Evolutionary conservation across 1,139 yeast genomes (phyloP), one percentile per base, ranked within the genome.

Genomic region (Sugiyamaella sp.): DNA sequence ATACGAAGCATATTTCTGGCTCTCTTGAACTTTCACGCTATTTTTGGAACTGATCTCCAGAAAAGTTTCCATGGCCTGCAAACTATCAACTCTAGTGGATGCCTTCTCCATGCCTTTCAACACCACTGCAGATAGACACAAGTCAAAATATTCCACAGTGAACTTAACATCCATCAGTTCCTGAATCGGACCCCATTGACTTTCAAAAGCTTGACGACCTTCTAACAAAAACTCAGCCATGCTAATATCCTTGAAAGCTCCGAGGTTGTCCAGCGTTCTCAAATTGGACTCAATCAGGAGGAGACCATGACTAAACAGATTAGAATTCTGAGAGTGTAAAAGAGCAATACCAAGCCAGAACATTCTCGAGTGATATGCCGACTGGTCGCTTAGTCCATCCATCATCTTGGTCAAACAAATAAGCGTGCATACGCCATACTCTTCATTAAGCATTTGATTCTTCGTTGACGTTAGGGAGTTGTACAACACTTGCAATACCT

Each of bases 81-180:
- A 66, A 0, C 93, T 80, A 1, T 76, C 71, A n/a, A 79, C 80
- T 55, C 81, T 80, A 22, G 86, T 77, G 52, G 80, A 81, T 2
- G 91, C 81, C 10, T 81, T 71, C 48, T 81, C 80, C 53, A 88
- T 71, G 0, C 96, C 96, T 63, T 80, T 83, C 1, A 82, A 72
- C 27, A 84, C 71, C 12, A 80, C 67, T 47, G 77, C 75, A 46
- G 83, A 71, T 20, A 88, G 66, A 22, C 82, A 76, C 33, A 78
- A 75, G 52, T 86, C 85, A 62, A 86, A 79, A 63, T 80, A 83
- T 2, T 74, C 74, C 1, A 39, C 55, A 19, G 58, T 54, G 25
- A 86, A 68, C 21, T 69, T 64, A 25, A 82, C 66, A 2, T 72
- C 74, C 48, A 78, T 78, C 16, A 73, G 56, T 0, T 64, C 62